Base-by-base conservation (phyloP, 371 early-diverging fungal species). In the Mortierella sp. region DNA sequence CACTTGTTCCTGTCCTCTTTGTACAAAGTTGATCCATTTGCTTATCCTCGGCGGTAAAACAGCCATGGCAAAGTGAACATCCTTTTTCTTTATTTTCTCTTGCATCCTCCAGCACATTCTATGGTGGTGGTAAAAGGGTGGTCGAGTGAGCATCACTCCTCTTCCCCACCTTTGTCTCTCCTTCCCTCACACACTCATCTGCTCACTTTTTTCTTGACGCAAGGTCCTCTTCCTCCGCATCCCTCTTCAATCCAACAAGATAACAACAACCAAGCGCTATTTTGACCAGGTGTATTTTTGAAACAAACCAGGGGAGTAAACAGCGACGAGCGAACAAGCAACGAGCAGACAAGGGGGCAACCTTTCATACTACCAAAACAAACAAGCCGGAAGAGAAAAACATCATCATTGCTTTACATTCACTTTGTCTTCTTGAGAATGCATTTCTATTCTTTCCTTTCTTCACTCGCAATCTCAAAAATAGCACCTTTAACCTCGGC, bases 271-370 rank as follows among this genome's bases (percentile, higher is more conserved):
- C 9, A 57, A 57, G 26, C 5, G 1, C 10, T 24, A 55, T 9
- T 55, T 55, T 9, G 10, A 13, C 64, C 34, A 21, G 0, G 64
- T 19, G 31, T 31, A 19, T 37, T 37, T 40, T 21, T 67, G 40
- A 67, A 40, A 67, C 67, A 34, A 67, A 19, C 67, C 67, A 67
- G 43, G 67, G 64, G 64, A 54, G n/a, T 24, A 54, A 54, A n/a
- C 53, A 21, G 24, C n/a, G n/a, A 54, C 54, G n/a, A 5, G 43
- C n/a, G n/a, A n/a, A 24, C 54, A 54, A 9, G 16, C 50, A 50
- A 16, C n/a, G n/a, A n/a, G 54, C 54, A 54, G n/a, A 16, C 50
- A 50, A 16, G 50, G 50, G 13, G 50, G 50, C 50, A 50, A 50
- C 50, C 50, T 16, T 16, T 1, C 13, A 0, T 1, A 16, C 3